Evolutionary conservation across 495 filamentous ascomycete genomes (phyloP).

Genomic region (Podospora appendiculata): DNA sequence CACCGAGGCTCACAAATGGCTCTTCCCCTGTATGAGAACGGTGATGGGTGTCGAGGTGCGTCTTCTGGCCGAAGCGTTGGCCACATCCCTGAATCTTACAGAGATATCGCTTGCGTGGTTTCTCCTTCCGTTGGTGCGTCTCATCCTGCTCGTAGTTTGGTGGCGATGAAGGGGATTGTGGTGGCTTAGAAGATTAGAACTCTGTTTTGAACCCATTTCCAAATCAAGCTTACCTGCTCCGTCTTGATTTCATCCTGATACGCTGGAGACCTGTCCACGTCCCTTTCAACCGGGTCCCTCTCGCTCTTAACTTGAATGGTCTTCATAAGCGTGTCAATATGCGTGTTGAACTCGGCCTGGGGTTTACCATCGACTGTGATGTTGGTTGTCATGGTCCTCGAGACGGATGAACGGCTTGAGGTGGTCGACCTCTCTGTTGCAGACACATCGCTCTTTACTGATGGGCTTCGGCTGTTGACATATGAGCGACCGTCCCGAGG

Average conservation of each 20-base stretch:
- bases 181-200: background rate
- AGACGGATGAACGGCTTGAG: slow-evolving; percentile 7
- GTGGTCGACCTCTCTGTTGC: slow-evolving; percentile 2
- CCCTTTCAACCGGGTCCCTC: slow-evolving; percentile 12
- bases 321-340: slow-evolving; percentile 88
- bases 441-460: slow-evolving; percentile 32
- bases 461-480: slow-evolving; percentile 22
- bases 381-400: slow-evolving; percentile 20
- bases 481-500: slow-evolving; percentile 6
- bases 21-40: slow-evolving; percentile 86
- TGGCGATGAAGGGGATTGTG: background rate
- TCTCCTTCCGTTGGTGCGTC: background rate
- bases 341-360: slow-evolving; percentile 62
- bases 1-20: slow-evolving; percentile 63
- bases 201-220: background rate
- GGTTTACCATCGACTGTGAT: slow-evolving; percentile 12
- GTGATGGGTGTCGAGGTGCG: slow-evolving; percentile 85
- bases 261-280: background rate
- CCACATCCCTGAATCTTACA: slow-evolving; percentile 70
- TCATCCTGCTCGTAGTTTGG: background rate
- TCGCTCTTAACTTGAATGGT: slow-evolving; percentile 70
- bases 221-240: slow-evolving; percentile 4
- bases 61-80: slow-evolving; percentile 86
- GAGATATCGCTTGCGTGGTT: slow-evolving; percentile 56
- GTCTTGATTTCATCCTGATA: slow-evolving; percentile 1